Base-by-base conservation (phyloP, 2,329 filamentous ascomycete genomes). In the Colletotrichum phormii region DNA sequence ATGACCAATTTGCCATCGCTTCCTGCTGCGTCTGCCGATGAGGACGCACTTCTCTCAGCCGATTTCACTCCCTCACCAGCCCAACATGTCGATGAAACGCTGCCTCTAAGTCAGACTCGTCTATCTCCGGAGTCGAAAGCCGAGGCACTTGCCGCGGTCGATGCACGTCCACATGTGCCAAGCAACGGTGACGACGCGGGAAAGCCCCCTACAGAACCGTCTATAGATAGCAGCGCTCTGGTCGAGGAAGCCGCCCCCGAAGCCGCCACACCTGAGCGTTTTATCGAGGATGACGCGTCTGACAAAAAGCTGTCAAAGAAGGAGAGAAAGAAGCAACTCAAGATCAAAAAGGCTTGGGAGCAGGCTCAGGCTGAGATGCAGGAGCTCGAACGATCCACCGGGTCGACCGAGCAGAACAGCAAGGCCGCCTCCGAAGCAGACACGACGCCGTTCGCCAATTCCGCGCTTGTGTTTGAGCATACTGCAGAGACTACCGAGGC, bases 251-350 rank as follows among this genome's bases (percentile, higher is more conserved):
- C 24, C 7, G 42, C 26, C 11, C 46, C 59, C 29, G 53, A 63
- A 18, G 26, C 51, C 9, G 5, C n/a, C 5, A 22, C 35, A 13
- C 22, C 55, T 13, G 64, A 75, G 18, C 35, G 62, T 37, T 54
- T 62, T 37, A 22, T 33, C 15, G 70, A 73, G n/a, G 61, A 73
- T 8, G 7, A 33, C 22, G 13, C 67, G 3, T 15, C 42, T 12
- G 55, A 64, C 24, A 64, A 60, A 5, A 70, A 75, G 46, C 59
- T 67, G 6, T 71, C 71, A 29, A 78, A 79, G 71, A 78, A 79
- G 65, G 71, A 79, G 29, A 77, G 75, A 71, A 78, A 79, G 72
- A 79, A 79, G 66, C 67, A 53, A 31, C 46, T 53, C 13, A 63
- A 63, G 46, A 53, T 73, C 24, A 77, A 77, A 59, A 77, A 77